These are phyloP conservation scores for Zostera marina DNA, from an alignment of 116 monocot genomes.

Conservation along the genomic window DNA sequence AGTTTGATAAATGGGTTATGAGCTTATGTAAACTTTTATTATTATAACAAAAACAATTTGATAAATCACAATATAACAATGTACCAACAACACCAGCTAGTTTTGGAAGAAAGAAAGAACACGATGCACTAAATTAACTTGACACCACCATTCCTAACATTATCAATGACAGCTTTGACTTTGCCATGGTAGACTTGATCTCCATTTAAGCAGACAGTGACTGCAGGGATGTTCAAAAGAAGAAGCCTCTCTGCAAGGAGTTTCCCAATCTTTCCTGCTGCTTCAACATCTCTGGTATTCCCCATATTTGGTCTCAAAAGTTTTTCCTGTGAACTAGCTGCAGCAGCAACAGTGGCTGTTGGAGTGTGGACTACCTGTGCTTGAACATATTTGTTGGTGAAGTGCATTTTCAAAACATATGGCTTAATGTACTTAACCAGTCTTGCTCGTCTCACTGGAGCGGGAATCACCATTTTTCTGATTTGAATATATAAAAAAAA, in stretches of 20 bases:
- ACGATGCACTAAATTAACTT: constrained; percentile 23
- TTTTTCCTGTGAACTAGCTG: constrained; percentile 87
- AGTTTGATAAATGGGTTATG: no score
- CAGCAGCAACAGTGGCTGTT: constrained; percentile 64
- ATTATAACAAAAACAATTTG: no score
- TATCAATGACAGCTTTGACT: constrained; percentile 70
- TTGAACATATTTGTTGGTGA: constrained; percentile 64
- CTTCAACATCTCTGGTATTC: constrained; percentile 62
- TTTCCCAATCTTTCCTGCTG: constrained; percentile 72
- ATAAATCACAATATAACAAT: no score
- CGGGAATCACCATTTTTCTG: constrained; percentile 8
- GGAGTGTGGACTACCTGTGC: constrained; percentile 78
- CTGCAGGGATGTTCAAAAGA: constrained; percentile 56
- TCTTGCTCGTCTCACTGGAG: constrained; percentile 43
- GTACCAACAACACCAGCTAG: no score
- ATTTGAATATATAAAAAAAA: no score
- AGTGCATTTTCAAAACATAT: constrained; percentile 70
- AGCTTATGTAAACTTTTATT: no score
- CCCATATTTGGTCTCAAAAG: constrained; percentile 48
- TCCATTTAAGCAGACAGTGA: constrained; percentile 46
- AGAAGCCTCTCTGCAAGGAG: constrained; percentile 72
- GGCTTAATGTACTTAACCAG: constrained; percentile 58
- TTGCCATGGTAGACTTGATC: constrained; percentile 83
- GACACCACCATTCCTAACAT: constrained; percentile 62
- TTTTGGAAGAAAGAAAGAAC: no score